Conservation (phyloP, 257 asterid species). For the Solanum peruvianum region DNA sequence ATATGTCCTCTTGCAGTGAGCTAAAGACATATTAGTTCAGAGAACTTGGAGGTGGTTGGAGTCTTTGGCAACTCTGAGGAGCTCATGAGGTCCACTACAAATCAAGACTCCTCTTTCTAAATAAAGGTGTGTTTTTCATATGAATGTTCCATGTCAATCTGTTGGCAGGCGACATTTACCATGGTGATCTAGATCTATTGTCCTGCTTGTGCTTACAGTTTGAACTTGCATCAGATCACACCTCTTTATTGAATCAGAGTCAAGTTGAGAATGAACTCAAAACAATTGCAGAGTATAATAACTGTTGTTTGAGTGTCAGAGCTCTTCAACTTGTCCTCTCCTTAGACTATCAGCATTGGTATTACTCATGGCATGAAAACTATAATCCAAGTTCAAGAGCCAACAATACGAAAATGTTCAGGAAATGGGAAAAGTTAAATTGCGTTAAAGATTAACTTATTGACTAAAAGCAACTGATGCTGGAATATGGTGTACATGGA, state of each 20-base stretch:
- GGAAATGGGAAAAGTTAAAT: not conserved
- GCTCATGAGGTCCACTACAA: not conserved
- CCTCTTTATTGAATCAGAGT: not conserved
- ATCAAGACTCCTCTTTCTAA: not conserved
- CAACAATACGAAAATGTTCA: not conserved
- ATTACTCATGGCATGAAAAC: not conserved
- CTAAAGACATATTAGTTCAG: not conserved
- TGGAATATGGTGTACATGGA: not conserved
- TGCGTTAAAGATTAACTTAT: not conserved
- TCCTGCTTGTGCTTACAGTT: not conserved
- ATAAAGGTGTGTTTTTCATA: not conserved
- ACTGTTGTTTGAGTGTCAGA: not conserved
- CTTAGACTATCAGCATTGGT: not conserved
- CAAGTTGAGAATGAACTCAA: not conserved
- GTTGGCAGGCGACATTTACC: not conserved
- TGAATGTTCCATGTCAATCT: not conserved
- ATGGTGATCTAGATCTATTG: not conserved
- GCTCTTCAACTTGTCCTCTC: not conserved
- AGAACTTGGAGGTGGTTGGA: not conserved
- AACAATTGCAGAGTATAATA: not conserved
- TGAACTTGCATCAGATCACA: not conserved
- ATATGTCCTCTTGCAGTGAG: not conserved
- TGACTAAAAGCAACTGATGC: not conserved
- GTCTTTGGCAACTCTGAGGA: not conserved
- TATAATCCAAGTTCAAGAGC: not conserved